Evolutionary conservation across 148 eudicot genomes (phyloP), one percentile per base, ranked within the genome.

Genomic region (Pouteria glomerata): DNA sequence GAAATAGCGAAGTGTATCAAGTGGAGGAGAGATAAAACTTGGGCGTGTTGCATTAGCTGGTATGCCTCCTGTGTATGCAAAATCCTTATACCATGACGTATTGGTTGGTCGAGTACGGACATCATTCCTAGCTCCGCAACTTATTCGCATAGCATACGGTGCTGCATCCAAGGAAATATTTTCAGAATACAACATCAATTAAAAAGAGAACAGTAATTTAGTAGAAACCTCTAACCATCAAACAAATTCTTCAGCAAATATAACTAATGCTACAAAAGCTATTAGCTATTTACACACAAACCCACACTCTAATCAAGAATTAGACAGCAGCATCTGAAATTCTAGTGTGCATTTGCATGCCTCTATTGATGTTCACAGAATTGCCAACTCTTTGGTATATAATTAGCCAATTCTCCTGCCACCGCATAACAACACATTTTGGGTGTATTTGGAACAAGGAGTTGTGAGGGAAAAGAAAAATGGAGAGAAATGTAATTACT

Each of bases 101-200:
- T 92, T 88, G 41, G 96, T 85, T 73, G 96, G 97, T 23, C 77
- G 44, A 60, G 88, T 82, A 23, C 58, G 89, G 26, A 96, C 77
- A 60, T 92, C 79, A 8, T 75, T 21, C 70, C 89, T 80, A 41
- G 99, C 93, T 79, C 99, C 99, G 50, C 99, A 96, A 74, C 99
- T 96, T 82, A 96, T 77, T 63, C 99, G 83, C 86, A 92, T 57
- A 45, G 87, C 96, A 84, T 87, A 90, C 16, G 99, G 99, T 57
- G 79, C 97, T 92, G 87, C 65, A 59, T 48, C 6, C 16, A 44
- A 14, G 21, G 14, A 29, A 68, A 74, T 18, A 23, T 35, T 21
- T 24, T 31, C 24, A 53, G 33, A 51, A 33, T 53, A 21, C 21
- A 35, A 33, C 37, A 66, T 1, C 13, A 42, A 66, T n/a, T 14